Base-by-base conservation (phyloP, 2,329 filamentous ascomycete genomes). In the Ceratocystis cubensis region DNA sequence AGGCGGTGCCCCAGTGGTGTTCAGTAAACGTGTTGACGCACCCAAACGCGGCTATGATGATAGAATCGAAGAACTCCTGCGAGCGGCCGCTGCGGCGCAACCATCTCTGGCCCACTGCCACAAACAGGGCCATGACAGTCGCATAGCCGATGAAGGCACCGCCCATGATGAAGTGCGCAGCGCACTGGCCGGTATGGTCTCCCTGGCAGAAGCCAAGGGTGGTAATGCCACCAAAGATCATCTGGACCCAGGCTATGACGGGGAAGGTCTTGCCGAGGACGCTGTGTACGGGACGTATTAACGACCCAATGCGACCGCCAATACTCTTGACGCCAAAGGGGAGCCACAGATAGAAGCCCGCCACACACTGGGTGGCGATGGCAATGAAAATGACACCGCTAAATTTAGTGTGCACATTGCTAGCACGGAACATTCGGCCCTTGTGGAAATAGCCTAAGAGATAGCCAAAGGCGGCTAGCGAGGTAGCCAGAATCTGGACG, bases 131-230 rank as follows among this genome's bases (percentile, higher is more conserved):
- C 70, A 99, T 81, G 46, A 96, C 75, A 65, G 96, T 88, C 33
- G 90, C 94, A 73, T 99, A 99, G 37, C 83, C 94, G 71, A 99
- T 93, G 74, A 99, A 99, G 0, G 93, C 92, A 71, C 89, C 88
- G 57, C 94, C 94, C 94, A 99, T 99, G 75, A 97, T 99, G 76
- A 97, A 99, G 76, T 99, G 94, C 1, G 94, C 94, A 53, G 89
- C 78, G 76, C 94, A 99, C 76, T 99, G 94, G 41, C 92, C 93
- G 1, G 91, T 75, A 73, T 99, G 93, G 67, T 97, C 92, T 65
- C 82, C 91, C 70, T 91, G 88, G 75, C 94, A 99, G 79, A 96
- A 97, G 25, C 94, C 94, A 66, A 96, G 80, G 3, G 89, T 82
- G 0, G 93, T 93, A 72, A 99, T 96, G 48, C 91, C 94, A 63